phyloP scores from a whole-genome alignment of 768 basidiomycete species.

The Lenzites betulinus region DNA sequence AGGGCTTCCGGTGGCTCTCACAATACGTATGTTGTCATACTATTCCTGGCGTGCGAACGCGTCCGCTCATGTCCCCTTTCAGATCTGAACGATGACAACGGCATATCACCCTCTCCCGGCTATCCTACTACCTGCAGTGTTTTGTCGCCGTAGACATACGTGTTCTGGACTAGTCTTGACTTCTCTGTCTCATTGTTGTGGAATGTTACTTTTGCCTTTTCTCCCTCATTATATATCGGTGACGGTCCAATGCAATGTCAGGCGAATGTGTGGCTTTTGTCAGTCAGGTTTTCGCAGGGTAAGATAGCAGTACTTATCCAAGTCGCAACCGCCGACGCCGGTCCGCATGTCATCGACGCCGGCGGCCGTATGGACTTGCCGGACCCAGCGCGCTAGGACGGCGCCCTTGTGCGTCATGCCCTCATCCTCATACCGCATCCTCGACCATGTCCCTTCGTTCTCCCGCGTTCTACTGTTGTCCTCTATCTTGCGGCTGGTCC shows the following conservation, averaged over 20 bases:
- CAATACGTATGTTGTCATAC: constrained; percentile 76
- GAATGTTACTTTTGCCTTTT: constrained; percentile 22
- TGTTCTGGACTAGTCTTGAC: constrained; percentile 20
- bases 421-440: constrained; percentile 15
- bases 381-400: background rate
- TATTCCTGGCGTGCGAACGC: background rate
- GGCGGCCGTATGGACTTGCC: no score
- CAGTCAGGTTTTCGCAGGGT: background rate
- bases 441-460: constrained; percentile 42
- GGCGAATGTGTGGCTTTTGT: background rate
- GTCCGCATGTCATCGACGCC: no score
- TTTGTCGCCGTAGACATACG: constrained; percentile 23
- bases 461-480: constrained; percentile 54
- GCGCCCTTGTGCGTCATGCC: constrained; percentile 11
- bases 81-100: constrained; percentile 27
- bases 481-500: constrained; percentile 58
- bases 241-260: no score
- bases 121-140: constrained; percentile 13
- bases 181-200: constrained; percentile 22
- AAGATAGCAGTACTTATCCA: no score
- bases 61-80: background rate
- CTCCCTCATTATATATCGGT: background rate
- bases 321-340: no score
- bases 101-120: background rate
- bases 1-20: constrained; percentile 97